Base-by-base conservation (phyloP, 345 rosid species). In the Lumnitzera racemosa region DNA sequence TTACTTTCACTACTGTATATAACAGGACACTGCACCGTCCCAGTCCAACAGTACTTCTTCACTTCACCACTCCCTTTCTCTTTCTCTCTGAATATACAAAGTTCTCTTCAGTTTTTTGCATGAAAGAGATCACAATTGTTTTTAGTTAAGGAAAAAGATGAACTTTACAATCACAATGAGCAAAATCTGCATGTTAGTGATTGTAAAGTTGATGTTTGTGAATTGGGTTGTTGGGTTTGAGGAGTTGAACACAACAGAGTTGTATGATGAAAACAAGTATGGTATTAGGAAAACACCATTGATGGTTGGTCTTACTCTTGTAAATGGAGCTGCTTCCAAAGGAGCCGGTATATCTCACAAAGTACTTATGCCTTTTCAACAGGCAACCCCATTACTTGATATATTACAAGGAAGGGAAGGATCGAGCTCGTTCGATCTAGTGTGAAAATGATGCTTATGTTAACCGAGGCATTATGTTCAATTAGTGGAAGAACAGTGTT, bases 271-370 rank as follows among this genome's bases (percentile, higher is more conserved):
- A 46, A 25, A 20, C 23, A 47, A 47, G 36, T 69, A 69, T 61
- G 65, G 64, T 23, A 5, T 50, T 36, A 27, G 41, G 46, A 56
- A 49, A 48, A 48, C 61, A 24, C 65, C 78, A n/a, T 62, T 74
- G 55, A 53, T 69, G 74, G 78, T 69, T 56, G 68, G 62, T 55
- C 71, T 69, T 58, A 66, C 68, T 29, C 62, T 65, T 17, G 66
- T 74, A 46, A 16, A 65, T 29, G 71, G 74, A 57, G 78, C 74
- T 58, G 78, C 70, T 24, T 70, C 74, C 55, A 65, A 74, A 58
- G 78, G 68, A 56, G 78, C 78, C 69, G 71, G 78, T 74, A 36
- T 36, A 46, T 56, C 14, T 31, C 15, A 15, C 25, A 27, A 5
- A 2, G 12, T 15, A 6, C 16, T 20, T 8, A 36, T 27, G 20